Base-by-base conservation (phyloP, 371 early-diverging fungal genomes). In the Dichotomocladium elegans region DNA sequence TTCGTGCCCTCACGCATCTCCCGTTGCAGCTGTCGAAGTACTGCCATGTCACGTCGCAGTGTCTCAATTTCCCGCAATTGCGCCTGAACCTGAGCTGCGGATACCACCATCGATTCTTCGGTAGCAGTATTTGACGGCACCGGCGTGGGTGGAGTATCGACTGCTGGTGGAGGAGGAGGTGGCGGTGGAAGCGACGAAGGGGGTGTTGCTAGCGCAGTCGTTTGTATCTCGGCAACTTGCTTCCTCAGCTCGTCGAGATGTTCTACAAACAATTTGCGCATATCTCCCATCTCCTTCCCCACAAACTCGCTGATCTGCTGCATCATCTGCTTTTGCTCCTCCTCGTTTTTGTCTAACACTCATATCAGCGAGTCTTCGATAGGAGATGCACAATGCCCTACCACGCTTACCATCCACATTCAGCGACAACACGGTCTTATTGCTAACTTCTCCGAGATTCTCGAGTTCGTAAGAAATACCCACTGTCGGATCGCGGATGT, bases 401-500 rank as follows among this genome's bases (percentile, higher is more conserved):
- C n/a, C n/a, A n/a, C 42, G 5, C 45, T 51, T 82, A 83, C 85
- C 80, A 64, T 80, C 64, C n/a, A 87, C 72, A 57, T 84, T 80
- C 9, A 90, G 66, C 8, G 84, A 79, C 21, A 87, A 60, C 19
- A 89, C 79, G 4, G 86, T 72, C 8, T 80, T 80, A 26, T 83
- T 57, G 24, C 58, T 65, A 14, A 90, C 85, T 51, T 90, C 88
- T 4, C 50, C 33, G 21, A 86, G 52, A 51, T 88, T 79, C 42
- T 84, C 85, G 11, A 90, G 74, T 50, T 89, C 88, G 53, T 90
- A 89, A 9, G 80, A 78, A 14, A 88, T 73, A 29, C 72, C 70
- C 4, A 76, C 53, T 4, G 70, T 50, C 1, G 83, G 72, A 50
- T 89, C 89, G 26, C 77, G 77, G 27, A 90, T 82, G 52, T 90